A percentile compares a stretch with the other conserved stretches of the same genome.
These are phyloP conservation scores for Nothopassalora personata DNA, from an alignment of 2,329 filamentous ascomycete species.

Conservation along the genomic window DNA sequence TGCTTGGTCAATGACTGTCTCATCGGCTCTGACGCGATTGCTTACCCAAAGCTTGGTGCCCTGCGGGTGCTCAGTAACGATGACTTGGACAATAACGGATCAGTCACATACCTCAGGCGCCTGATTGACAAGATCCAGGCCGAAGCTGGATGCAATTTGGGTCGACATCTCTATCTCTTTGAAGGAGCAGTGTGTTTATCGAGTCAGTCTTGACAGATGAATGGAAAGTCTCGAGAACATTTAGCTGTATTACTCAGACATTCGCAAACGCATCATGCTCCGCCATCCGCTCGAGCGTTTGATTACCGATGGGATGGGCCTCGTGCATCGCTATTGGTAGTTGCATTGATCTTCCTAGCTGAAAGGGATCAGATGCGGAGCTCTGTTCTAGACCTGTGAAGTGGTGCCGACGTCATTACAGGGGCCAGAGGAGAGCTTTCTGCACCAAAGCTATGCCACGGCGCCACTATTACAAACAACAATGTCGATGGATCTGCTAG, in stretches of 20 bases:
- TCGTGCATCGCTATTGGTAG: background rate
- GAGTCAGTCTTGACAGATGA: background rate
- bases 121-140: slow-evolving; percentile 23
- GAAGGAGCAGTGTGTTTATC: background rate
- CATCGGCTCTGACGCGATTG: background rate
- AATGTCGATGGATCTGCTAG: too few relatives aligned
- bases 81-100: background rate
- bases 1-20: background rate
- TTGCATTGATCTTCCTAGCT: background rate
- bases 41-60: slow-evolving; percentile 36
- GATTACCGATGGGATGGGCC: background rate
- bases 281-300: background rate
- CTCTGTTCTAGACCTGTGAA: background rate
- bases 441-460: background rate
- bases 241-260: background rate
- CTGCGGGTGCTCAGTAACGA: slow-evolving; percentile 14
- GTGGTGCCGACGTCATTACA: background rate
- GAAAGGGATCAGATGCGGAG: background rate
- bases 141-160: slow-evolving; percentile 8
- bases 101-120: slow-evolving; percentile 16
- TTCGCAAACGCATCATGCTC: background rate
- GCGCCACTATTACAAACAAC: background rate
- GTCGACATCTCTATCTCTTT: background rate
- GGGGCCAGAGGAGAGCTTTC: background rate
- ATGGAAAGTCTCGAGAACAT: background rate